Evolutionary conservation across 148 eudicot species (phyloP), one percentile per base, ranked within the genome.

Genomic region (Dysphania ambrosioides): DNA sequence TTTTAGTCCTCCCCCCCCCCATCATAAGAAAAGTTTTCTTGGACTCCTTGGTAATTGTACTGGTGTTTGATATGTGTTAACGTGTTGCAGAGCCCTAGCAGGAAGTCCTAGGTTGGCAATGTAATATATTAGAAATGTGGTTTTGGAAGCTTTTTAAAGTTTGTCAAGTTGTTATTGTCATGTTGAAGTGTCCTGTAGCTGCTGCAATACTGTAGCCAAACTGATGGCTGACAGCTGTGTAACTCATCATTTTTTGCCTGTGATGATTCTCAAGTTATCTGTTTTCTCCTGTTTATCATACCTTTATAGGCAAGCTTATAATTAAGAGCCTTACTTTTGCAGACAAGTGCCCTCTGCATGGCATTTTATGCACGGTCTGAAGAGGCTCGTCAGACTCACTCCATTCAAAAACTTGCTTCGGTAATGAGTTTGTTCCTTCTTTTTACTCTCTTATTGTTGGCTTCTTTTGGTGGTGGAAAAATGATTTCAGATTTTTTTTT

Each of bases 291-390:
- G 30, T 51, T 66, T n/a, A 30, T 68, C 38, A 38, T 61, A 49
- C 29, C 38, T 53, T 36, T 66, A 5, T 18, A 29, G 23, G 7
- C 21, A 57, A 24, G 66, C 27, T 36, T 31, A 66, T 29, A n/a
- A 42, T 18, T 8, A 38, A 4, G 30, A 41, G 29, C 38, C 32
- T 72, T 71, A 67, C 55, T 80, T 82, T 80, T 84, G 84, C 87
- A 95, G 98, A 95, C 92, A 80, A 86, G 83, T 87, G 98, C 98
- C 64, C 77, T 95, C 83, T 92, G 97, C 83, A 87, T 92, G 98
- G 98, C 98, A 68, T 92, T 95, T 80, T 95, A 90, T 83, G 96
- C 98, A 68, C 88, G 93, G 44, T 92, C 98, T 70, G 97, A 95
- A 78, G 97, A 92, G 89, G 97, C 92, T 68, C 97, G 97, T 66